Conservation (phyloP, 306 rosid genomes). For the Castanea mollissima region DNA sequence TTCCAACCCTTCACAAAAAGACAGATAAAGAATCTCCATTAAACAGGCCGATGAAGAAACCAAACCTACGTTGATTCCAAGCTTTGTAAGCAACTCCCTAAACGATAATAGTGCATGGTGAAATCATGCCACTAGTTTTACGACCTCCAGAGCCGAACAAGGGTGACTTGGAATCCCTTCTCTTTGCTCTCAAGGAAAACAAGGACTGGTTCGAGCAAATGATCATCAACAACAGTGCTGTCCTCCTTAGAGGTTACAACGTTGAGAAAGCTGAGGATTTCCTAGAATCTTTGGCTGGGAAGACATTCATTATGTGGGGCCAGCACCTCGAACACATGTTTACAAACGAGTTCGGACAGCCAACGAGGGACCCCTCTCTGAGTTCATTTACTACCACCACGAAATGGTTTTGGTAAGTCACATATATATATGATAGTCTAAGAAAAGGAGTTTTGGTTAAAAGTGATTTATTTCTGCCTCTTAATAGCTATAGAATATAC, state of each 20-base stretch:
- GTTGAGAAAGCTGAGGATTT: conserved; percentile 58
- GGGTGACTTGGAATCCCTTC: conserved; percentile 43
- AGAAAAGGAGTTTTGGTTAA: too few species aligned
- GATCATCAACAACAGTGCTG: conserved; percentile 67
- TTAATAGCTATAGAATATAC: too few species aligned
- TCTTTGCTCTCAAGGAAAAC: conserved; percentile 39
- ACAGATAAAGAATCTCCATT: neutral
- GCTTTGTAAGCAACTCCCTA: conserved; percentile 26
- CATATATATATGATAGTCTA: too few species aligned
- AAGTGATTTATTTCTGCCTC: too few species aligned
- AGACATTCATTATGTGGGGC: conserved; percentile 74
- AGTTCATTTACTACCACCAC: conserved; percentile 83
- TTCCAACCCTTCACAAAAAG: neutral
- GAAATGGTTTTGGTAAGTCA: conserved; percentile 90
- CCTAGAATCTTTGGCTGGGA: conserved; percentile 70
- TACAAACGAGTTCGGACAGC: conserved; percentile 84
- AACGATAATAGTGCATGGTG: conserved; percentile 54
- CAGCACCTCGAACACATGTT: conserved; percentile 78
- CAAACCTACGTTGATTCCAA: neutral
- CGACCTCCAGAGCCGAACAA: conserved; percentile 42
- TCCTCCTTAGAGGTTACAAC: conserved; percentile 65
- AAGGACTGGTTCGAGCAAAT: conserved; percentile 74
- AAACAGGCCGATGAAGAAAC: neutral
- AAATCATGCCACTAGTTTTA: conserved; percentile 66
- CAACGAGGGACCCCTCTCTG: conserved; percentile 86